Base-by-base conservation (phyloP, 371 early-diverging fungal genomes). In the Apophysomyces trapeziformis region DNA sequence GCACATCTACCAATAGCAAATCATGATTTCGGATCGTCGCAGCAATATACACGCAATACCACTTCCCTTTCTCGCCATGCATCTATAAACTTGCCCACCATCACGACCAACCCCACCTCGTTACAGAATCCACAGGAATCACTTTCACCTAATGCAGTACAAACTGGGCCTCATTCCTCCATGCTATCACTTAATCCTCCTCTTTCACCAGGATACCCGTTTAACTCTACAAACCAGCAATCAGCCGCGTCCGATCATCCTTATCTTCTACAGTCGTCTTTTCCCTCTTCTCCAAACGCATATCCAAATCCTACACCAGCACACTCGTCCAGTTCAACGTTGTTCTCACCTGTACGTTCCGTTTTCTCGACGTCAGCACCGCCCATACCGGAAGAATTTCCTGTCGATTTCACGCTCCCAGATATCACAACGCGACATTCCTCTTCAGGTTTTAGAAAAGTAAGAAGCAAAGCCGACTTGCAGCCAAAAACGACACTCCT, bases 51-150 rank as follows among this genome's bases (percentile, higher is more conserved):
- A 57, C 63, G 39, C 18, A 44, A 60, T 14, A 57, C 11, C 32
- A 39, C 47, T 8, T 14, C 21, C n/a, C 39, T 66, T 21, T 69
- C 70, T 65, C 65, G 70, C 13, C 70, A 69, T 61, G 60, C 70
- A 4, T 69, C 70, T 5, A 63, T 69, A 36, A 61, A 44, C 14
- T 54, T 69, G 21, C 70, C 70, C 13, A 58, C 70, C 6, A 69
- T 69, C 35, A 69, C 57, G 21, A 69, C 70, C 41, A 56, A 60
- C 41, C 45, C 39, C 7, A 11, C 41, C 9, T 37, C 14, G 26
- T 44, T 14, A 18, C 67, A 39, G 45, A 57, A 46, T 21, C 62
- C 46, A 16, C 54, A 59, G 45, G 41, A 58, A 8, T 65, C 66
- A n/a, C 37, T 58, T 12, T 69, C 70, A 12, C 39, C 70, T 11